Evolutionary conservation across 2,329 filamentous ascomycete genomes (phyloP).

Genomic region (Hymenoscyphus salicellus): DNA sequence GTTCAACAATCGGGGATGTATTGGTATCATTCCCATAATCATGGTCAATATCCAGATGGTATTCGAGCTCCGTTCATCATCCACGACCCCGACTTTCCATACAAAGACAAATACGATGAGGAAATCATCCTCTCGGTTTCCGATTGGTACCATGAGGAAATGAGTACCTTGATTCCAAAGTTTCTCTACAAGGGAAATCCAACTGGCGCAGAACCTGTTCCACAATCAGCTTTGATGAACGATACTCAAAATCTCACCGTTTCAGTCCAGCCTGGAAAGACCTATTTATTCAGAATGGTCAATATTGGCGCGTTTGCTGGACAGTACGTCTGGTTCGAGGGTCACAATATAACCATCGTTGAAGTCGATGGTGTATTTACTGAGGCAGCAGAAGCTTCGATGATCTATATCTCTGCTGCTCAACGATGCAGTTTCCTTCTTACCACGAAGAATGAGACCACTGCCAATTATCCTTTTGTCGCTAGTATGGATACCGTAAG

Average conservation of each 20-base stretch:
- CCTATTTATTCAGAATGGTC: slow-evolving; percentile 69
- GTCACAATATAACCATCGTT: slow-evolving; percentile 64
- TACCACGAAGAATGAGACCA: slow-evolving; percentile 60
- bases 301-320: slow-evolving; percentile 71
- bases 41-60: slow-evolving; percentile 57
- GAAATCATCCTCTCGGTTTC: slow-evolving; percentile 56
- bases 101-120: slow-evolving; percentile 48
- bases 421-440: slow-evolving; percentile 64
- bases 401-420: slow-evolving; percentile 65
- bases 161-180: slow-evolving; percentile 45
- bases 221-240: slow-evolving; percentile 67
- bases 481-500: slow-evolving; percentile 61
- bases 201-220: slow-evolving; percentile 58
- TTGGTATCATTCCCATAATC: slow-evolving; percentile 66
- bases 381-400: slow-evolving; percentile 54
- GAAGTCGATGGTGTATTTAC: slow-evolving; percentile 72
- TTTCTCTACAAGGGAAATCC: slow-evolving; percentile 42
- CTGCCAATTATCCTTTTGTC: slow-evolving; percentile 64
- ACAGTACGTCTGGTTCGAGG: slow-evolving; percentile 66
- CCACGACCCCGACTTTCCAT: slow-evolving; percentile 50
- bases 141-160: slow-evolving; percentile 60
- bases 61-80: slow-evolving; percentile 56
- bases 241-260: slow-evolving; percentile 62
- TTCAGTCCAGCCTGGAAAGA: slow-evolving; percentile 62
- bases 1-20: slow-evolving; percentile 67